These are phyloP conservation scores for Symbiodinium natans DNA, from an alignment of 73 alveolate genomes.

Conservation along the genomic window DNA sequence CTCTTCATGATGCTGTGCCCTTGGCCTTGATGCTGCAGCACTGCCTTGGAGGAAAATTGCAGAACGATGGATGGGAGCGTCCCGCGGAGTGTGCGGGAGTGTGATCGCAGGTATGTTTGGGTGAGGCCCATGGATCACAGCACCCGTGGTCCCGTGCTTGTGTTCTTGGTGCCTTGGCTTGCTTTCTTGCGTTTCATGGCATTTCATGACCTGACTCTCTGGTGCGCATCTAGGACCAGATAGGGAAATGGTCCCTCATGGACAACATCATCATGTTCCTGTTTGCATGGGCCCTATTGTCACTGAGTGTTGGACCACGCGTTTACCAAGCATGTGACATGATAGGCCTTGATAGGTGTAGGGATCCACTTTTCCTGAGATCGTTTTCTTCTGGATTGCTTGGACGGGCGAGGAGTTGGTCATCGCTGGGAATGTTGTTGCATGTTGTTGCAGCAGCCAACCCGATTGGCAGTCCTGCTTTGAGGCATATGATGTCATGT, in stretches of 20 bases:
- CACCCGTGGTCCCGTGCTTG: conserved; percentile 28
- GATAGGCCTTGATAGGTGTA: no score
- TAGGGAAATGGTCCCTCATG: conserved; percentile 90
- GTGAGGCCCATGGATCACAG: conserved; percentile 44
- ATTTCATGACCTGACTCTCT: neutral
- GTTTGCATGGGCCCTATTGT: neutral
- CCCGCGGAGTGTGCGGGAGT: no score
- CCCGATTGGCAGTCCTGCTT: no score
- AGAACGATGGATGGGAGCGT: no score
- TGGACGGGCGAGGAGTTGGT: conserved; percentile 62
- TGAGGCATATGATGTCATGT: no score
- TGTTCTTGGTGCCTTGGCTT: conserved; percentile 25
- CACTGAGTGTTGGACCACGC: no score
- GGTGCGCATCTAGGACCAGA: conserved; percentile 39
- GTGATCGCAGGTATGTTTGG: conserved; percentile 82
- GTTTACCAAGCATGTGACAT: no score
- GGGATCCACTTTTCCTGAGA: neutral
- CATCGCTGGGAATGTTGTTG: neutral
- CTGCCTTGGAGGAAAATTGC: neutral
- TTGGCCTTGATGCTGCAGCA: neutral
- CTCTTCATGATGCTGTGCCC: conserved; percentile 54
- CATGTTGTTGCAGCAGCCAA: no score
- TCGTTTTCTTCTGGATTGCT: conserved; percentile 68
- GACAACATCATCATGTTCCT: conserved; percentile 74
- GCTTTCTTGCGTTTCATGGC: neutral